Evolutionary conservation across 495 filamentous ascomycete genomes (phyloP), one percentile per base, ranked within the genome.

Genomic region (Neurospora pannonica): DNA sequence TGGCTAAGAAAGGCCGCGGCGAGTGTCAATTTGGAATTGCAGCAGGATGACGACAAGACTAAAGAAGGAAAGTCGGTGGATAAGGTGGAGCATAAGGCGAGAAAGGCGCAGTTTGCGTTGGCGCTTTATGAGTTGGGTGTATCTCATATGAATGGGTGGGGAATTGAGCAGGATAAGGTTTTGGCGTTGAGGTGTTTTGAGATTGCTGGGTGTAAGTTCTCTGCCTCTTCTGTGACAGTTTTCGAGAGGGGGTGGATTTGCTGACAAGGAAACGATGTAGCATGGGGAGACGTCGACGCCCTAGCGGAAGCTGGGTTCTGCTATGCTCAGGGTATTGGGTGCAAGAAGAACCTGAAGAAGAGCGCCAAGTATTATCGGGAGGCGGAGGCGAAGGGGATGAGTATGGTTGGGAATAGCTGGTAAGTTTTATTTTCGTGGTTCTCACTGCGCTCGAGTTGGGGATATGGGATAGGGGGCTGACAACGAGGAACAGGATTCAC

Each of bases 141-240:
- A n/a, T 96, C 93, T 82, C 93, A 98, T 81, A 91, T 98, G 89
- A 97, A 99, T 76, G 96, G 96, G 3, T 99, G 96, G 96, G 96
- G 96, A 5, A 96, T 95, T 67, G 90, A 95, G 76, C 93, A 96
- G 81, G 95, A 99, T 79, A 97, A 97, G 79, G 85, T 87, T 5
- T 86, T 97, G 72, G 96, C 94, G 3, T 82, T 99, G 75, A 88
- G 94, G 62, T 98, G 97, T 77, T 99, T 97, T 80, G 96, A 99
- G 81, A 97, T 97, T 75, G 97, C 96, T 46, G 95, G 92, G 70
- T 91, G 92, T 90, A 81, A 85, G 89, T 88, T 67, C 71, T 28
- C 69, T 72, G 54, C 78, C 83, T 75, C 83, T 69, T 73, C 38
- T 69, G 39, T 21, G 70, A 21, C 8, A 21, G n/a, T 28, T 13